A percentile compares a stretch with the other conserved stretches of the same genome.
These are phyloP conservation scores for Raphidocelis subcapitata DNA, from an alignment of 139 green algal genomes.

Conservation along the genomic window DNA sequence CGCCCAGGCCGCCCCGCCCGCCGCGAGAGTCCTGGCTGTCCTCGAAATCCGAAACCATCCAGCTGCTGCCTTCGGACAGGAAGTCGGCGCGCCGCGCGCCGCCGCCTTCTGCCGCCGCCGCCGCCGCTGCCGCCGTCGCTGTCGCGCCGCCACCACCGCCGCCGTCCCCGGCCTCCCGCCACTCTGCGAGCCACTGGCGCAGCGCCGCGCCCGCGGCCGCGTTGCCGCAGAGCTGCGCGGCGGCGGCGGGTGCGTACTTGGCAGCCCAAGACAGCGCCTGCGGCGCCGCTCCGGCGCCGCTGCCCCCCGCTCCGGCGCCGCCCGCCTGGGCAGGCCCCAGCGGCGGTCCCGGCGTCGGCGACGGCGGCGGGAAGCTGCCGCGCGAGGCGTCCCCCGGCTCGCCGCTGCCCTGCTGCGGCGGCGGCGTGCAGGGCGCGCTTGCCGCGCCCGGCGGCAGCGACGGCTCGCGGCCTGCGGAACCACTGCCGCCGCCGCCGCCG, in stretches of 20 bases:
- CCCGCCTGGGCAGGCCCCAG: no score
- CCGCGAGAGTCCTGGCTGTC: neutral
- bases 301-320: no score
- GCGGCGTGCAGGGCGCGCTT: no score
- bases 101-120: neutral
- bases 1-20: neutral
- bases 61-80: conserved; percentile 15
- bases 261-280: conserved; percentile 14
- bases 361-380: no score
- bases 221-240: conserved; percentile 26
- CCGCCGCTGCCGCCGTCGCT: neutral
- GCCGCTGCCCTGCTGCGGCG: no score
- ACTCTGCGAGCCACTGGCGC: conserved; percentile 21
- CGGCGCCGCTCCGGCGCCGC: no score
- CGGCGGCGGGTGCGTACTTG: conserved; percentile 23
- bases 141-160: neutral
- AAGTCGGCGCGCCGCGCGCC: neutral
- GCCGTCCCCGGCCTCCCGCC: conserved; percentile 11
- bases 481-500: no score
- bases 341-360: no score
- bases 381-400: no score
- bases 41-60: neutral
- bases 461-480: no score
- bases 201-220: conserved; percentile 1
- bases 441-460: no score